Evolutionary conservation across 306 rosid genomes (phyloP).

Genomic region (Medicago ruthenica): DNA sequence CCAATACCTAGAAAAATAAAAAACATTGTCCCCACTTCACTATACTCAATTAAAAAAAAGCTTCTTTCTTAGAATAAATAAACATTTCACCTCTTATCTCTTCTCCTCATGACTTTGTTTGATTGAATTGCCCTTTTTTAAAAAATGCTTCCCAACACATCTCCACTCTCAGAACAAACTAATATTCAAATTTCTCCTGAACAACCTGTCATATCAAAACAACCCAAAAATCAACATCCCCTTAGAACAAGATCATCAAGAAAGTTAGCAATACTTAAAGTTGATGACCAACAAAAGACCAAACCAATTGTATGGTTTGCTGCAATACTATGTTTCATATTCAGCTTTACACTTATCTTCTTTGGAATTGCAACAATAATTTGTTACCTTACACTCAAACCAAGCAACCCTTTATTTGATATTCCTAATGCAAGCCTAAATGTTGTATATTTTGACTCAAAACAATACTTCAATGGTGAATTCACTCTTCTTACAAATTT

Average conservation of each 20-base stretch:
- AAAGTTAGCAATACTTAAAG: constrained; percentile 47
- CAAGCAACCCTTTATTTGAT: constrained; percentile 71
- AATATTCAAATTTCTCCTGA: constrained; percentile 50
- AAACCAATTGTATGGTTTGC: constrained; percentile 82
- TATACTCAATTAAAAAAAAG: constrained; percentile 20
- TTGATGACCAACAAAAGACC: constrained; percentile 57
- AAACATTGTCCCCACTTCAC: constrained; percentile 57
- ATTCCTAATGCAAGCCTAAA: constrained; percentile 78
- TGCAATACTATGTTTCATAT: constrained; percentile 71
- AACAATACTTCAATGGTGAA: constrained; percentile 81
- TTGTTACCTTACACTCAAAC: constrained; percentile 68
- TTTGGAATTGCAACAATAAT: constrained; percentile 79
- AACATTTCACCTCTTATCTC: constrained; percentile 26
- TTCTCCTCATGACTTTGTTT: constrained; percentile 32
- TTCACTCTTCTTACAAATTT: constrained; percentile 75
- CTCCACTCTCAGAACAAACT: constrained; percentile 42
- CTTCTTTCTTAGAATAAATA: constrained; percentile 40
- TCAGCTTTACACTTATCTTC: constrained; percentile 79
- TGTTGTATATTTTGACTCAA: constrained; percentile 78
- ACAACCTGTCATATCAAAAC: constrained; percentile 50
- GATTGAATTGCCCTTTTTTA: constrained; percentile 15
- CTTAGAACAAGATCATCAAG: constrained; percentile 36
- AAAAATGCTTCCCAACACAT: constrained; percentile 54
- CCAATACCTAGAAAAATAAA: constrained; percentile 50
- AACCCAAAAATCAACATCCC: constrained; percentile 31